Base-by-base conservation (phyloP, 2,329 filamentous ascomycete species). In the Colletotrichum cuscutae region DNA sequence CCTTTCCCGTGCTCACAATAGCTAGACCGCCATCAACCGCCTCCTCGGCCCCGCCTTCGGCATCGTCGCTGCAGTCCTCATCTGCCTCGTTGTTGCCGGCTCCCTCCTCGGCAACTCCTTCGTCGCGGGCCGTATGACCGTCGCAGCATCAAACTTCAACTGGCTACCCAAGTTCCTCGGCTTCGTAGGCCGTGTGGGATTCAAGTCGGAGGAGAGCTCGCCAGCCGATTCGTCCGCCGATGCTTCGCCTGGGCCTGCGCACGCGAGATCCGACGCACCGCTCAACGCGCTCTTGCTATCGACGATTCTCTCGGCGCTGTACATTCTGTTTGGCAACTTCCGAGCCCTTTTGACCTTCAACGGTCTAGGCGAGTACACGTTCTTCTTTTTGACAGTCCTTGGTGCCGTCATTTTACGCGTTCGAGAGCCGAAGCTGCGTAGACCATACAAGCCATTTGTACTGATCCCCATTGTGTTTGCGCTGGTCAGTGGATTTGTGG, bases 71-170 rank as follows among this genome's bases (percentile, higher is more conserved):
- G 89, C 90, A 1, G 76, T 87, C 0, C 79, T 92, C 1, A 89
- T 92, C 53, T 90, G 89, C 73, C 79, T 91, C 0, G 90, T 91
- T 0, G 89, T 91, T 5, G 89, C 89, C 0, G 90, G 90, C 1
- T 90, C 90, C 1, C 82, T 92, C 0, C 86, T 91, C 0, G 89
- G 89, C 28, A 92, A 91, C 77, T 89, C 89, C 0, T 92, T 92
- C 75, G 87, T 91, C 0, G 87, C 88, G 0, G 88, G 89, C 9
- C 87, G 90, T 32, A 90, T 92, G 85, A 86, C 88, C 0, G 88
- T 91, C 3, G 88, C 89, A 1, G 90, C 90, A 0, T 85, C 88
- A 0, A 86, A 88, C 72, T 84, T 82, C 72, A 79, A 81, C 63
- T 90, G 88, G 88, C 80, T 90, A 3, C 88, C 88, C 0, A 74